Conservation (phyloP, 2,329 filamentous ascomycete genomes). For the Cytospora chrysosperma region DNA sequence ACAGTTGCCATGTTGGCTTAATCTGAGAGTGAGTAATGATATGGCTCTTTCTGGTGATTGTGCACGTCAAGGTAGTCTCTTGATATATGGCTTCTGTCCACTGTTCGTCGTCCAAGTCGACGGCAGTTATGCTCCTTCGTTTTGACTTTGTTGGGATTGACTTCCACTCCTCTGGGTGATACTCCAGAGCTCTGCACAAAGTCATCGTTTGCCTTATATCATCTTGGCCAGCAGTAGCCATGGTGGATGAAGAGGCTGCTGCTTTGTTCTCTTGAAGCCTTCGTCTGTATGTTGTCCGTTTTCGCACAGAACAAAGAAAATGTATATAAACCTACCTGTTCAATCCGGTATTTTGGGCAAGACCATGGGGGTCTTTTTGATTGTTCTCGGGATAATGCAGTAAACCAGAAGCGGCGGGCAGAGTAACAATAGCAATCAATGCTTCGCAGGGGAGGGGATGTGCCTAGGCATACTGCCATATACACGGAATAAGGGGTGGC, state of each 20-base stretch:
- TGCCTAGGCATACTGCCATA: not conserved
- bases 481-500: not conserved
- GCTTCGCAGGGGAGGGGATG: not conserved
- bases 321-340: not conserved
- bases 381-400: not conserved
- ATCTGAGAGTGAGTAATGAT: not conserved
- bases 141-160: not conserved
- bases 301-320: slow-evolving; percentile 23
- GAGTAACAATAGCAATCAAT: not conserved
- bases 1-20: not conserved
- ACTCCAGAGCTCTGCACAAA: not conserved
- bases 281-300: slow-evolving; percentile 7
- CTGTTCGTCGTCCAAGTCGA: not conserved
- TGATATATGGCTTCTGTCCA: not conserved
- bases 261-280: slow-evolving; percentile 18
- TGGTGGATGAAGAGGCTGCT: not conserved
- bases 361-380: not conserved
- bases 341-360: slow-evolving; percentile 6
- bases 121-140: not conserved
- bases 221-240: not conserved
- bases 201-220: slow-evolving; percentile 16
- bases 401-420: not conserved
- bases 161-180: not conserved
- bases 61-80: not conserved
- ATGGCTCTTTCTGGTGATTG: not conserved